These are phyloP conservation scores for Chaetoceros muelleri DNA, from an alignment of 108 stramenopile genomes.

Conservation along the genomic window DNA sequence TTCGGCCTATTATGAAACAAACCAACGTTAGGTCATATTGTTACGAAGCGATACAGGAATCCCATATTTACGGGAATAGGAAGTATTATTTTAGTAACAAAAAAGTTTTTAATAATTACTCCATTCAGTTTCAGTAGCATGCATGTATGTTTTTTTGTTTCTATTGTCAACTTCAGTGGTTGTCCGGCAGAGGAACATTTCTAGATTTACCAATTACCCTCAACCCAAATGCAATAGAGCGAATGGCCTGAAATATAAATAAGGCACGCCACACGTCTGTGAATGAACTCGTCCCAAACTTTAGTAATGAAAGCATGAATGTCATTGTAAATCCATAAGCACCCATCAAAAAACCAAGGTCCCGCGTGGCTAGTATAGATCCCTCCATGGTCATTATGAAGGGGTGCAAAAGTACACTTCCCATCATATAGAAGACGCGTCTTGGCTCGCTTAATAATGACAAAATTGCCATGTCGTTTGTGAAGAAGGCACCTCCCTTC, in stretches of 20 bases:
- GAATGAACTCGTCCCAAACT: conserved; percentile 31
- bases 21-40: too few species aligned
- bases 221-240: conserved; percentile 41
- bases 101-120: too few species aligned
- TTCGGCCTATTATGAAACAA: too few species aligned
- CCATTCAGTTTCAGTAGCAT: too few species aligned
- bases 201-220: conserved; percentile 20
- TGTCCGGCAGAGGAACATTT: too few species aligned
- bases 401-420: conserved; percentile 54
- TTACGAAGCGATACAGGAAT: too few species aligned
- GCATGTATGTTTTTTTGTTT: too few species aligned
- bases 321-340: conserved; percentile 40
- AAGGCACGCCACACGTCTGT: conserved; percentile 54
- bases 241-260: conserved; percentile 52
- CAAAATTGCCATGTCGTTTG: conserved; percentile 41
- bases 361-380: conserved; percentile 48
- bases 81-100: too few species aligned
- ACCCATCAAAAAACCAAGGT: conserved; percentile 39
- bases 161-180: too few species aligned
- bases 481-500: conserved; percentile 30
- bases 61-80: too few species aligned
- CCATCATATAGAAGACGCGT: conserved; percentile 22
- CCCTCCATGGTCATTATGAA: conserved; percentile 72
- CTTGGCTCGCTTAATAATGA: conserved; percentile 20
- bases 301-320: conserved; percentile 33